A percentile compares a stretch with the other conserved stretches of the same genome.
These are phyloP conservation scores for Gentiana macrophylla DNA, from an alignment of 257 asterid genomes.

Conservation along the genomic window DNA sequence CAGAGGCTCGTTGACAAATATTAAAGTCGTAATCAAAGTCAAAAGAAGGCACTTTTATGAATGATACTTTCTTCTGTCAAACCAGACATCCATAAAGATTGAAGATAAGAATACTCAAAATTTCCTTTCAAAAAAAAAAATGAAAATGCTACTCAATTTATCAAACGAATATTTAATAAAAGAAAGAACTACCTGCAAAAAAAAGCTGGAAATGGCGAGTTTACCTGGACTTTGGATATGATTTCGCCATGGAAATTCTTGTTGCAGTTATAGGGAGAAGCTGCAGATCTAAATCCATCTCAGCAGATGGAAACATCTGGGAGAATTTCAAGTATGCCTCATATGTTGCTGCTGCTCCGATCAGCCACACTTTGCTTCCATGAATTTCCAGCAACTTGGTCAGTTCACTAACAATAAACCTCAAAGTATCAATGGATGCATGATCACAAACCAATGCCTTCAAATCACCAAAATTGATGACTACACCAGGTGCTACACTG, in stretches of 20 bases:
- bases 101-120: background rate
- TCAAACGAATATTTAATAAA: conserved; percentile 4
- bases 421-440: conserved; percentile 29
- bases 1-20: conserved; percentile 4
- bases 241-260: conserved; percentile 40
- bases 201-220: background rate
- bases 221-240: conserved; percentile 80
- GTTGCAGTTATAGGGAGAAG: conserved; percentile 56
- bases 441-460: conserved; percentile 24
- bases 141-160: background rate
- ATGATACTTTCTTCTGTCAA: no score
- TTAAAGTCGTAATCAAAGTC: background rate
- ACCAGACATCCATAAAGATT: no score
- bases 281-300: conserved; percentile 67
- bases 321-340: conserved; percentile 57
- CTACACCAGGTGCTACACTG: conserved; percentile 27
- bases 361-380: conserved; percentile 53
- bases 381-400: conserved; percentile 28
- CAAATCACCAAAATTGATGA: conserved; percentile 64
- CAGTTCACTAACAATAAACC: conserved; percentile 34
- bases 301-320: conserved; percentile 58
- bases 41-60: background rate
- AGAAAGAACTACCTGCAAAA: background rate
- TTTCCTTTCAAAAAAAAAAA: no score
- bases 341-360: conserved; percentile 44